Evolutionary conservation across 129 eudicot species (phyloP).

Genomic region (Scalesia atractyloides): DNA sequence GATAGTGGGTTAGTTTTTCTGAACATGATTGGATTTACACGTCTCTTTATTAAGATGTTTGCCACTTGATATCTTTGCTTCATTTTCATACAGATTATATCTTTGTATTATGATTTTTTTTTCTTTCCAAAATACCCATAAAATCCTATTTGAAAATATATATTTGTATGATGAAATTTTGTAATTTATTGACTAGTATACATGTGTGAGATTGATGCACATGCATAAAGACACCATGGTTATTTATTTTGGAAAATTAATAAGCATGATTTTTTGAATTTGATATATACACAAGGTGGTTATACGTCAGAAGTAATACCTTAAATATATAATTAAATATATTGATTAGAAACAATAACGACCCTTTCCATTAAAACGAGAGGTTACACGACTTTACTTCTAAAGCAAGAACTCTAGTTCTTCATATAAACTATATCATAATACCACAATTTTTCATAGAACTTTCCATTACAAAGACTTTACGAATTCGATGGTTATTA

Average conservation of each 20-base stretch:
- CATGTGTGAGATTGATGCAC: too few relatives aligned
- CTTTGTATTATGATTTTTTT: background rate
- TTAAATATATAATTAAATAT: too few relatives aligned
- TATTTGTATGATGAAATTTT: background rate
- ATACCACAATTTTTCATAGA: background rate
- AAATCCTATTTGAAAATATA: slow-evolving; percentile 4
- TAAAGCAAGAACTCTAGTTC: background rate
- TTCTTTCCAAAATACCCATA: background rate
- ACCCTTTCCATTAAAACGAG: too few relatives aligned
- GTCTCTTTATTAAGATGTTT: slow-evolving; percentile 37
- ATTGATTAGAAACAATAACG: too few relatives aligned
- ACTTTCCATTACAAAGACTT: background rate
- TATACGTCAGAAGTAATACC: too few relatives aligned
- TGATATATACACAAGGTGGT: too few relatives aligned
- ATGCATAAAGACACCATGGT: background rate
- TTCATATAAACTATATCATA: background rate
- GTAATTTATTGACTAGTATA: background rate
- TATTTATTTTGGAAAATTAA: background rate
- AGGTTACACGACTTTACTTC: background rate
- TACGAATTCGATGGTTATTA: background rate
- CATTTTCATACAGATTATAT: slow-evolving; percentile 1
- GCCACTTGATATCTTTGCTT: slow-evolving; percentile 25
- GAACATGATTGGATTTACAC: slow-evolving; percentile 36
- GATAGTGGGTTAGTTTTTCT: slow-evolving; percentile 37
- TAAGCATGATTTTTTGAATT: too few relatives aligned